phyloP scores from a whole-genome alignment of 257 asterid species.

The Solanum lycopersicoides region DNA sequence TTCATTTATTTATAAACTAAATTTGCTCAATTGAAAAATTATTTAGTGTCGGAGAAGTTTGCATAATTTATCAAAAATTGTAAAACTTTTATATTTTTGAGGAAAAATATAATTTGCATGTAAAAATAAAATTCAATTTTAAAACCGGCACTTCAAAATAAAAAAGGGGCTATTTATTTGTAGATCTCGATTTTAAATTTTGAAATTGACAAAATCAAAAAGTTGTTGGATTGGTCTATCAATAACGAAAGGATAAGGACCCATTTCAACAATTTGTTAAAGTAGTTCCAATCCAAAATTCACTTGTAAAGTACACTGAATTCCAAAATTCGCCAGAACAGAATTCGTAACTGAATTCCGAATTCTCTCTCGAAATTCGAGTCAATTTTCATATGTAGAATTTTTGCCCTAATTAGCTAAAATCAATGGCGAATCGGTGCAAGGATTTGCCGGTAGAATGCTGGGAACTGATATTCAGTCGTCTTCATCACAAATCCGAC shows the following conservation, averaged over 20 bases:
- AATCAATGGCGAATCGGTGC: neutral
- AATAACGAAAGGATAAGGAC: neutral
- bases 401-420: neutral
- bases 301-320: neutral
- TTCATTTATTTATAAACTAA: neutral
- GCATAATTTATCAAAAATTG: neutral
- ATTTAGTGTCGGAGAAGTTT: neutral
- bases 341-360: neutral
- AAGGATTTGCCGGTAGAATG: conserved; percentile 9
- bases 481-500: neutral
- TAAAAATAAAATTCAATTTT: neutral
- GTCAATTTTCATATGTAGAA: neutral
- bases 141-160: neutral
- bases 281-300: no score
- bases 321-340: neutral
- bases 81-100: neutral
- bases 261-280: neutral
- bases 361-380: neutral
- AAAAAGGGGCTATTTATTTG: neutral
- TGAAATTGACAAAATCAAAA: neutral
- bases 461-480: conserved; percentile 8
- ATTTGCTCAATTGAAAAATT: neutral
- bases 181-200: neutral
- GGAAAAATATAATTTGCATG: neutral
- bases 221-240: neutral